Evolutionary conservation across 1,284 basidiomycete species (phyloP), one percentile per base, ranked within the genome.

Genomic region (Pseudozyma flocculosa): DNA sequence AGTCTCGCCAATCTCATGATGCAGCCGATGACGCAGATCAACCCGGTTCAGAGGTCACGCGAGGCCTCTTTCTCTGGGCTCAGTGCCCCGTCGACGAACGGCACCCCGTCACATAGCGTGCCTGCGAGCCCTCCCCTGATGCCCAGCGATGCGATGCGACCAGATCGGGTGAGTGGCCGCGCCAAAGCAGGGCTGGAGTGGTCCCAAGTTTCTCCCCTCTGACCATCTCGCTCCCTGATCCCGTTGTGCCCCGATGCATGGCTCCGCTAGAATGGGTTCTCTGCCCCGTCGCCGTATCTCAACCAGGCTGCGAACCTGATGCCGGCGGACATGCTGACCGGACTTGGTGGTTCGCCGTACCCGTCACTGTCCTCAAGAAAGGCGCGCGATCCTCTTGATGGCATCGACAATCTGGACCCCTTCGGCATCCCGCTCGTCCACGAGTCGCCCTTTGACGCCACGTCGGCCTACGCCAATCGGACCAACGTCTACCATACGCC

Each of bases 271-370:
- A 34, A 13, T 11, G 7, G 14, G 11, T 34, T 34, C 14, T 34
- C 32, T 9, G 32, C 15, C 10, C 4, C 32, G 4, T 34, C 32
- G 9, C 32, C 32, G 4, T 34, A 34, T 13, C 9, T 34, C 7
- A 34, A 18, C n/a, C 39, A 19, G 18, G 39, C 39, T 15, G 17
- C 39, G 4, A 13, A 3, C 22, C 18, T 40, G 39, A 23, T 60
- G 15, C 53, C 56, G 14, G n/a, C 44, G 13, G 70, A 70, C 44
- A 72, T 71, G 68, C 54, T 72, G 13, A 46, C 61, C 11, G 70
- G 70, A 14, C 50, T 72, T 7, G 62, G 65, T 19, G 70, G 62
- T 8, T 67, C 64, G 21, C 66, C 70, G 14, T 72, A 68, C 41
- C 68, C 70, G 1, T 48, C 44, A 30, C 26, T 69, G 10, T 42